Conservation (phyloP, 306 rosid species). For the Acacia melanoxylon region DNA sequence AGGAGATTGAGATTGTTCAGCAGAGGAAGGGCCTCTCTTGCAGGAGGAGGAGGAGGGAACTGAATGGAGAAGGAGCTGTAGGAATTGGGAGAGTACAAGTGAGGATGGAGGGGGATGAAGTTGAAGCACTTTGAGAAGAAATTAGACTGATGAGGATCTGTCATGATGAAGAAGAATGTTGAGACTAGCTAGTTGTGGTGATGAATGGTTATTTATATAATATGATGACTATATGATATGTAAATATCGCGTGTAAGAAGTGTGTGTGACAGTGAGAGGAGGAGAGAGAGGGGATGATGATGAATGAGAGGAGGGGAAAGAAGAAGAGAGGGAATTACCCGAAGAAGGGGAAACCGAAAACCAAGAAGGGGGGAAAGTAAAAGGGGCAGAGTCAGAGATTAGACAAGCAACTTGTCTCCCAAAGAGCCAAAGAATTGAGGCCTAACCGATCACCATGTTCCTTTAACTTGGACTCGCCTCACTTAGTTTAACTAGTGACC, state of each 20-base stretch:
- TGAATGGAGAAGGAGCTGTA: conserved; percentile 28
- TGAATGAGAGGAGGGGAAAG: not conserved
- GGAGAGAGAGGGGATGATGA: not conserved
- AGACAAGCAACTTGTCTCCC: conserved; percentile 56
- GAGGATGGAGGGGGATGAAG: conserved; percentile 46
- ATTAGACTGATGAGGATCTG: conserved; percentile 50
- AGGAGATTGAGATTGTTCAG: conserved; percentile 21
- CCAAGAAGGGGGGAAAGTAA: conserved; percentile 36
- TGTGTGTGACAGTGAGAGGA: not conserved
- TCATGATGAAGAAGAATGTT: conserved; percentile 35
- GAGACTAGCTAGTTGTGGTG: not conserved
- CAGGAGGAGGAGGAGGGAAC: conserved; percentile 25
- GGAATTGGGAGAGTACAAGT: not conserved
- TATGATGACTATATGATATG: not conserved
- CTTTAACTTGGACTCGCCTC: too few relatives aligned
- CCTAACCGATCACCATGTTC: not conserved
- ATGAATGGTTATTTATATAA: not conserved
- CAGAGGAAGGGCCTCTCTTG: not conserved
- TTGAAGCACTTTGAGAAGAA: conserved; percentile 32
- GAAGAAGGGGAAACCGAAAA: conserved; percentile 12
- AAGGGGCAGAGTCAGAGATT: conserved; percentile 57
- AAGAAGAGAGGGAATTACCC: conserved; percentile 47
- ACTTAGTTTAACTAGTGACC: too few relatives aligned
- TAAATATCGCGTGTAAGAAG: not conserved
- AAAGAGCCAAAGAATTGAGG: not conserved